phyloP scores from a whole-genome alignment of 2,329 filamentous ascomycete genomes.

The Cercospora sesami region DNA sequence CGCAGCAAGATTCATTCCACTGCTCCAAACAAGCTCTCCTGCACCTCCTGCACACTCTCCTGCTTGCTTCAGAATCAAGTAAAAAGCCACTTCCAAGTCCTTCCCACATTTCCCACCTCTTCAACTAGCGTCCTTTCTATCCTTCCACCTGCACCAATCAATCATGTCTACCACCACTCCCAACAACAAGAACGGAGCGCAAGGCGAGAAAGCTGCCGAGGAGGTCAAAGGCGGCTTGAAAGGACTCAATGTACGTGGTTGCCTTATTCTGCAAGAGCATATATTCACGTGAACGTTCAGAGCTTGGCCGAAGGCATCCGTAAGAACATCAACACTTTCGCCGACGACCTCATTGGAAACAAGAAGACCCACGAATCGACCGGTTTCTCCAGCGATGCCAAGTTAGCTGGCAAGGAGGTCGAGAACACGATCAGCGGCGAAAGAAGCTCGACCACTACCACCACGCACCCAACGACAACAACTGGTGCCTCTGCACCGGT shows the following conservation, averaged over 20 bases:
- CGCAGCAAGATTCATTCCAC: neutral
- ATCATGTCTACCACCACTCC: conserved; percentile 2
- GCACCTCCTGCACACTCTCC: neutral
- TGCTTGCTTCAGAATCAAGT: neutral
- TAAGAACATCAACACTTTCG: conserved; percentile 35
- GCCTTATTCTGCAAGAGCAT: neutral
- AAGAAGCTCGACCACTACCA: neutral
- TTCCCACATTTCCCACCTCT: neutral
- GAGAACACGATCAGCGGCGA: conserved; percentile 1
- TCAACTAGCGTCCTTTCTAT: neutral
- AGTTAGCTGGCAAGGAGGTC: conserved; percentile 25
- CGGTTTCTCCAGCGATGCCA: conserved; percentile 25
- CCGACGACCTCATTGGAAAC: conserved; percentile 29
- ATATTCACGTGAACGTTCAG: conserved; percentile 14
- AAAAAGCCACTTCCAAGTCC: neutral
- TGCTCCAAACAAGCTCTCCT: conserved; percentile 1
- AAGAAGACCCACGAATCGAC: conserved; percentile 25
- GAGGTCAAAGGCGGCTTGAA: conserved; percentile 32
- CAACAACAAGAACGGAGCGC: conserved; percentile 5
- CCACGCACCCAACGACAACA: neutral
- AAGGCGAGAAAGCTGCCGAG: conserved; percentile 32
- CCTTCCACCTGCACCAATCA: conserved; percentile 13
- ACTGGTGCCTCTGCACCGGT: neutral
- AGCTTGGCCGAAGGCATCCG: conserved; percentile 30
- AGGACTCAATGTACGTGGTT: conserved; percentile 23